A percentile compares a stretch with the other conserved stretches of the same genome.
phyloP scores from a whole-genome alignment of 306 rosid species.

The Ammopiptanthus mongolicus region DNA sequence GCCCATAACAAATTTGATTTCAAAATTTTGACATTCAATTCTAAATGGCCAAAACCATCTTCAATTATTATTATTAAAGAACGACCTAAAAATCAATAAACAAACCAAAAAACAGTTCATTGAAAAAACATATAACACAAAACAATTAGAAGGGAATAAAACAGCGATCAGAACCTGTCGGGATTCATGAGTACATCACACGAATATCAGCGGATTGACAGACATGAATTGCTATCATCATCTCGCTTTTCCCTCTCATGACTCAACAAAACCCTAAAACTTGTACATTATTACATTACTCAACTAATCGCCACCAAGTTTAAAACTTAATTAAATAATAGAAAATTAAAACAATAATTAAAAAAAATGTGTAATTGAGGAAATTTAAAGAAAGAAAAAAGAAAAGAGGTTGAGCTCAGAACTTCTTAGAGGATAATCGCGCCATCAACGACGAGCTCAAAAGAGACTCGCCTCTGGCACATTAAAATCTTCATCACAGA shows the following conservation, averaged over 20 bases:
- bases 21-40: not conserved
- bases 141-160: not conserved
- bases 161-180: constrained; percentile 96
- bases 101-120: too few species aligned
- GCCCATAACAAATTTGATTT: not conserved
- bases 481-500: constrained; percentile 52
- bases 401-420: constrained; percentile 55
- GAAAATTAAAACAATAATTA: not conserved
- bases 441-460: constrained; percentile 57
- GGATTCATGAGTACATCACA: constrained; percentile 73
- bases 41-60: not conserved
- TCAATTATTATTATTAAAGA: too few species aligned
- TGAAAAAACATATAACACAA: too few species aligned
- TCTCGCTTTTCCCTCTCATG: constrained; percentile 33
- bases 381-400: not conserved
- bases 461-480: constrained; percentile 52
- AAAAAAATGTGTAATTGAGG: not conserved
- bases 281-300: too few species aligned
- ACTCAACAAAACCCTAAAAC: not conserved
- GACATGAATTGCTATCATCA: constrained; percentile 71
- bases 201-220: constrained; percentile 75
- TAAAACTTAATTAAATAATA: too few species aligned
- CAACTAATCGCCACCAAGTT: not conserved
- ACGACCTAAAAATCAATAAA: too few species aligned
- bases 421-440: constrained; percentile 95